Conservation (phyloP, 441 rosid genomes). For the Pelargonium cotyledonis region DNA sequence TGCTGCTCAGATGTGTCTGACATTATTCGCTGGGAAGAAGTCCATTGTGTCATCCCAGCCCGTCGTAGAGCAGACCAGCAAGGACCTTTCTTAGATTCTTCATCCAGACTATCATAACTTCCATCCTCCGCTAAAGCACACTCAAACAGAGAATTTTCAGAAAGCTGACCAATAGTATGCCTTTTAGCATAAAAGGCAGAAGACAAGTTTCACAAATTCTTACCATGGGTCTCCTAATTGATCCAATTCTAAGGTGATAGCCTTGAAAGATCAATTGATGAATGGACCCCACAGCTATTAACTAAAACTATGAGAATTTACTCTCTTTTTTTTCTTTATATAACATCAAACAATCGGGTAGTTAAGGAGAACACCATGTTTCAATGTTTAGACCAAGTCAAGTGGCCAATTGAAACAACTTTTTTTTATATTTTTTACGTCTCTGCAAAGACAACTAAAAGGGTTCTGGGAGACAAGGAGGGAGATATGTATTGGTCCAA, state of each 20-base stretch:
- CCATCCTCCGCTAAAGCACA: conserved; percentile 27
- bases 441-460: too few relatives aligned
- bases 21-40: conserved; percentile 24
- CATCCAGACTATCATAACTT: conserved; percentile 24
- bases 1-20: conserved; percentile 9
- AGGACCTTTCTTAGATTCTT: conserved; percentile 34
- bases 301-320: background rate
- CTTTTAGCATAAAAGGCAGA: background rate
- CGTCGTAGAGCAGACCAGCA: conserved; percentile 44
- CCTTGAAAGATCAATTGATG: background rate
- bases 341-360: background rate
- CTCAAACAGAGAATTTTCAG: conserved; percentile 7
- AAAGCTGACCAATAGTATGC: background rate
- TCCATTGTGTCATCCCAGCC: conserved; percentile 40
- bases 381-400: background rate
- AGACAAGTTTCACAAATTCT: background rate
- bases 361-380: background rate
- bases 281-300: background rate
- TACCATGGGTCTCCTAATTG: background rate
- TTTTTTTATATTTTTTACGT: too few relatives aligned
- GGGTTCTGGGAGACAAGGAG: background rate
- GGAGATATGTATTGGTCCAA: background rate
- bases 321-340: background rate
- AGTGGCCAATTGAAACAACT: too few relatives aligned
- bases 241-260: background rate